A percentile compares a stretch with the other conserved stretches of the same genome.
phyloP scores from a whole-genome alignment of 2,329 filamentous ascomycete genomes.

The Zymoseptoria crescenta region DNA sequence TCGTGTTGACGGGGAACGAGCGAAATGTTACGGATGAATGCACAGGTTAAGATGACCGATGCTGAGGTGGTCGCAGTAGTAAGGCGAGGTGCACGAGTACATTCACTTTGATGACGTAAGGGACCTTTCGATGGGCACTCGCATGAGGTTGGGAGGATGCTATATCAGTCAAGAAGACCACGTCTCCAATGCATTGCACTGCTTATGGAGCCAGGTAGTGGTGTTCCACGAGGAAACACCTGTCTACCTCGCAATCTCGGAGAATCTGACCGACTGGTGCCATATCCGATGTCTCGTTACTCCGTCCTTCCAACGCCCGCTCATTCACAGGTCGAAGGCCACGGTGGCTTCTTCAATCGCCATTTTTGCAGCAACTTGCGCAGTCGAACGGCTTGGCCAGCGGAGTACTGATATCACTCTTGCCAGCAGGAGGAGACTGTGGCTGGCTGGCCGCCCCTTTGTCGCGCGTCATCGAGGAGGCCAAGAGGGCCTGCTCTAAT shows the following conservation, averaged over 20 bases:
- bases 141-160: background rate
- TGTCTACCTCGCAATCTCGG: background rate
- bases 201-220: background rate
- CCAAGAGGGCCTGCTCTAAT: too few relatives aligned
- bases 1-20: background rate
- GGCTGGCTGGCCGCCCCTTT: too few relatives aligned
- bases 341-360: background rate
- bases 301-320: background rate
- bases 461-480: too few relatives aligned
- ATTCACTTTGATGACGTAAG: background rate
- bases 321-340: background rate
- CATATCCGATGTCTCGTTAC: background rate
- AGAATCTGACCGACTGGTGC: background rate
- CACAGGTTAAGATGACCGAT: background rate
- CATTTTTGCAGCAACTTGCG: background rate
- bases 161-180: background rate
- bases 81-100: background rate
- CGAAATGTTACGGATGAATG: background rate
- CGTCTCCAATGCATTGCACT: background rate
- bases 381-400: too few relatives aligned
- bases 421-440: too few relatives aligned
- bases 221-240: background rate
- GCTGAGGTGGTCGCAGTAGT: background rate
- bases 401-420: too few relatives aligned
- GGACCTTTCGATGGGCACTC: background rate